phyloP scores from a whole-genome alignment of 2,329 filamentous ascomycete species.

The Neonectria faginata region DNA sequence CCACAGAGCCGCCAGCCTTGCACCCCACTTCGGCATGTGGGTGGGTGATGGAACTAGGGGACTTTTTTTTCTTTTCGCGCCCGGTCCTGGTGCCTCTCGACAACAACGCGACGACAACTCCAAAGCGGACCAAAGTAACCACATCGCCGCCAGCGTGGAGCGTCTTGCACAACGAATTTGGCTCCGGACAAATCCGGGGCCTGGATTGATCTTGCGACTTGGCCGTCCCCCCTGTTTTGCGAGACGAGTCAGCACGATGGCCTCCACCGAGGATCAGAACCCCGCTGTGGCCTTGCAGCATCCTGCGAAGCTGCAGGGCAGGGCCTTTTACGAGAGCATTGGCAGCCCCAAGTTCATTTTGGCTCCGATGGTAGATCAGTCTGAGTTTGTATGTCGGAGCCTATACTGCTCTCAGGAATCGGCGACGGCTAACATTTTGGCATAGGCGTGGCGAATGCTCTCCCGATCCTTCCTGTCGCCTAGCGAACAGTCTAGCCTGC shows the following conservation, averaged over 20 bases:
- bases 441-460: conserved; percentile 93
- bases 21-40: conserved; percentile 26
- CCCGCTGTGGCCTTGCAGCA: conserved; percentile 37
- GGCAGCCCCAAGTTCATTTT: conserved; percentile 91
- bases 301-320: conserved; percentile 76
- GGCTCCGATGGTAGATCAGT: conserved; percentile 98
- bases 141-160: conserved; percentile 39
- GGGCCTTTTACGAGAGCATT: conserved; percentile 94
- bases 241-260: conserved; percentile 50
- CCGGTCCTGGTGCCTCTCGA: not conserved
- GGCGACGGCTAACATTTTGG: not conserved
- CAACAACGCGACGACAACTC: conserved; percentile 1
- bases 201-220: conserved; percentile 18
- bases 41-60: conserved; percentile 4
- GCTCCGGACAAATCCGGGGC: conserved; percentile 43
- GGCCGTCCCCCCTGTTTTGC: conserved; percentile 12
- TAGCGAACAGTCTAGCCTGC: conserved; percentile 71
- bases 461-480: conserved; percentile 89
- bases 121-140: conserved; percentile 10
- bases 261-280: conserved; percentile 36
- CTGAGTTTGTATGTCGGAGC: conserved; percentile 82
- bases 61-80: conserved; percentile 22
- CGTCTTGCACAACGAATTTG: conserved; percentile 30
- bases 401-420: not conserved
- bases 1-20: conserved; percentile 34